phyloP scores from a whole-genome alignment of 2,329 filamentous ascomycete species.

The Aspergillus persii region DNA sequence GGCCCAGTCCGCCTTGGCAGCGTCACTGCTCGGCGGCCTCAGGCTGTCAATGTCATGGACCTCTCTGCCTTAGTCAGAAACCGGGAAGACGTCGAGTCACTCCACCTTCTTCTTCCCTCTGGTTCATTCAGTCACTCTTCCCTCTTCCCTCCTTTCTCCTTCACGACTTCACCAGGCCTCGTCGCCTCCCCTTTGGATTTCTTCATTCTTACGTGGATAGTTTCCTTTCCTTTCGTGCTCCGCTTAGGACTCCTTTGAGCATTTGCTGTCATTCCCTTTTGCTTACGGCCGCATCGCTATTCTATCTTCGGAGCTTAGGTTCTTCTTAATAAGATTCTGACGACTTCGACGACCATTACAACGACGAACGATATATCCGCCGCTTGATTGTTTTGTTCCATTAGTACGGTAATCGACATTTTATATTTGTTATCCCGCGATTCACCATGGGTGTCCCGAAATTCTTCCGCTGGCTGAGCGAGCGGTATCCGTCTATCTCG shows the following conservation, averaged over 20 bases:
- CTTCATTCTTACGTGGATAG: constrained; percentile 9
- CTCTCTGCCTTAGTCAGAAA: constrained; percentile 1
- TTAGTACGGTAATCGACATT: neutral
- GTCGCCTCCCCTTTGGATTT: constrained; percentile 8
- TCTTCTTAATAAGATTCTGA: constrained; percentile 18
- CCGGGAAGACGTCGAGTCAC: constrained; percentile 2
- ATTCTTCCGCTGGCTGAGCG: constrained; percentile 98
- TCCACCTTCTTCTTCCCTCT: neutral
- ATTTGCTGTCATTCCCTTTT: constrained; percentile 18
- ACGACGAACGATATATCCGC: constrained; percentile 9
- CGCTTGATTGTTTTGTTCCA: neutral
- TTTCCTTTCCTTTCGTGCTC: constrained; percentile 16
- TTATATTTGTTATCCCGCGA: constrained; percentile 17
- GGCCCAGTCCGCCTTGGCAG: constrained; percentile 21
- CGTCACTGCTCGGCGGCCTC: neutral
- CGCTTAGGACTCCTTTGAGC: constrained; percentile 18
- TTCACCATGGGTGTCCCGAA: constrained; percentile 69
- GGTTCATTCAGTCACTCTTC: neutral
- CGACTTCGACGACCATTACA: constrained; percentile 20
- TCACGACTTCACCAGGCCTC: constrained; percentile 8
- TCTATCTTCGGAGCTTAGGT: constrained; percentile 19
- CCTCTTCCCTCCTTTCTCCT: neutral
- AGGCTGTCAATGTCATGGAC: constrained; percentile 7
- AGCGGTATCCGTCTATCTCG: constrained; percentile 97
- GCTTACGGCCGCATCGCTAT: constrained; percentile 13